A percentile compares a stretch with the other conserved stretches of the same genome.
Evolutionary conservation across 768 basidiomycete genomes (phyloP).

Genomic region (Boletus barrowsii): DNA sequence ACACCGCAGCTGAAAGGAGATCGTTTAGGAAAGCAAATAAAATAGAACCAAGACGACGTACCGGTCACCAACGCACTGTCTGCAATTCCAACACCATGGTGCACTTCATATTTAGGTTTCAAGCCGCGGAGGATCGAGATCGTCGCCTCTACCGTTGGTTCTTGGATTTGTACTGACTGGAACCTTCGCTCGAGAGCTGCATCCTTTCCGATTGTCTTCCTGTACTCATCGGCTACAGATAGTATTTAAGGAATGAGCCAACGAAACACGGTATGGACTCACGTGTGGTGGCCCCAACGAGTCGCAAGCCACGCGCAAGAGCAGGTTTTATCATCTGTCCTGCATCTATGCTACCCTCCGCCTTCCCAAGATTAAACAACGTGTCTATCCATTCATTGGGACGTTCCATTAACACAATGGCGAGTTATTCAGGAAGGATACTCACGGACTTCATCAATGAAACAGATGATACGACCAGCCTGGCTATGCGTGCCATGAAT

Average conservation of each 20-base stretch:
- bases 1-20: constrained; percentile 63
- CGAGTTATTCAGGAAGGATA: constrained; percentile 16
- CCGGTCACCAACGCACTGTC: constrained; percentile 87
- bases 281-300: constrained; percentile 91
- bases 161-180: constrained; percentile 85
- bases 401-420: not conserved
- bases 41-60: constrained; percentile 24
- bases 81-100: constrained; percentile 90
- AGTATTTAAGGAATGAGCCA: not conserved
- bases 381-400: constrained; percentile 44
- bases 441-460: constrained; percentile 93
- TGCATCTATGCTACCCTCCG: constrained; percentile 89
- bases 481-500: constrained; percentile 23
- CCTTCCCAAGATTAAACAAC: constrained; percentile 84
- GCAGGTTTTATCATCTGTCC: constrained; percentile 94
- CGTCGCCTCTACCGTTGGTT: constrained; percentile 81
- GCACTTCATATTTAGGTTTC: constrained; percentile 83
- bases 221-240: constrained; percentile 69
- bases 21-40: not conserved
- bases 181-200: constrained; percentile 89
- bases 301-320: constrained; percentile 79
- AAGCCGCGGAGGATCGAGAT: constrained; percentile 86
- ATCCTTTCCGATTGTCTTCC: constrained; percentile 89
- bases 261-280: constrained; percentile 25
- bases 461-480: constrained; percentile 82